Base-by-base conservation (phyloP, 805 yeast species). In the Schwanniomyces sp. region DNA sequence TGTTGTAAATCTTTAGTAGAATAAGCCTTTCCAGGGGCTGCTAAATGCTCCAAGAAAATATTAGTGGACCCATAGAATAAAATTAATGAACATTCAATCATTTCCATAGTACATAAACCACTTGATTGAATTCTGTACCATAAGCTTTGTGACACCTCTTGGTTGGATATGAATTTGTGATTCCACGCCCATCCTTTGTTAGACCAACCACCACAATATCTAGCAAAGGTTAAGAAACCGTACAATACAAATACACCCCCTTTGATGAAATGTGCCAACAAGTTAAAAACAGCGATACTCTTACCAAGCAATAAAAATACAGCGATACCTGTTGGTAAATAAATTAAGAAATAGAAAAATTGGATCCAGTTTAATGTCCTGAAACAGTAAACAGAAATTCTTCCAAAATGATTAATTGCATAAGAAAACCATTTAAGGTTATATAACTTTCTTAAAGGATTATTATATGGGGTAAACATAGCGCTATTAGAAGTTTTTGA, bases 181-280 rank as follows among this genome's bases (percentile, higher is more conserved):
- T 94, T 94, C 99, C 99, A 92, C 4, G 96, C 91, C 86, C 95
- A 85, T 17, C 98, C 98, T 48, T 77, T 72, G 47, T 78, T 74
- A 32, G 78, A 63, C 57, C 86, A 88, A 10, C 85, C 88, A 3
- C 99, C 99, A 57, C 90, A 82, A 66, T 88, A 91, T 56, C 98
- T 81, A 1, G 91, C 87, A 34, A 94, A 74, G n/a, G 96, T 79
- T 5, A 91, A 62, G 7, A 91, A 51, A 17, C 99, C 99, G 34
- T 87, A 70, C 5, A 75, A 52, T 49, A 90, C 76, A 62, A 92
- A 92, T 2, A 92, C 94, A 24, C 92, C 94, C 50, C 99, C 99
- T 67, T 92, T 92, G 65, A 92, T 92, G 78, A 90, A 89, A 67
- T 92, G 99, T 1, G 99, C 99, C 48, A 92, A 75, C 44, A 92